Evolutionary conservation across 1,139 yeast genomes (phyloP), one percentile per base, ranked within the genome.

Genomic region (Suhomyces yuchorum): DNA sequence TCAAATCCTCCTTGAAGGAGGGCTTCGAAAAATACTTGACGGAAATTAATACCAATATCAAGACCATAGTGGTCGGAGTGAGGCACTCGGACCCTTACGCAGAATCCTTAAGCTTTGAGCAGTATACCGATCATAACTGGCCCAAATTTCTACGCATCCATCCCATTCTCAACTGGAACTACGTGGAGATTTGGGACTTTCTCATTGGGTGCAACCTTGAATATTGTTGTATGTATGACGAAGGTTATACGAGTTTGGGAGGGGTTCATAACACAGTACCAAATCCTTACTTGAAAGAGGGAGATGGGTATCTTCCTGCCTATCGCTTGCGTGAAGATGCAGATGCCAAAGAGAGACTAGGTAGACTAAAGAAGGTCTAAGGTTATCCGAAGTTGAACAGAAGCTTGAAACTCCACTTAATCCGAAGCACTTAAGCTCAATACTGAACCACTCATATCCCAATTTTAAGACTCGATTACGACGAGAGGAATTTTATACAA

Each of bases 31-130:
- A 71, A 30, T 90, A 85, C 58, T 70, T 90, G 34, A 55, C 61
- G 47, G 51, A 59, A 19, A 59, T 67, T 26, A 70, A 81, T 49
- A 75, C 81, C 0, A 51, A 71, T 1, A 68, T 86, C 26, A 77
- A 79, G 58, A 83, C 90, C 14, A 82, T 90, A 1, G 73, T 90
- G 26, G 93, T 90, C 1, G 97, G 97, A 1, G 88, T 88, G 15
- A 74, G 97, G 45, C 77, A 86, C 50, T 78, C 87, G 3, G 97
- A 90, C 60, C 97, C 97, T 0, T 86, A 78, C 60, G 91, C 95
- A 0, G 66, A 68, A 1, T 55, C 68, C 12, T 70, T 90, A 34
- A 54, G 70, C 14, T 75, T 75, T 47, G 78, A 85, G 50, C 91
- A 87, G 57, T 63, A 59, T 36, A 90, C 97, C 0, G 96, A 90